phyloP scores from a whole-genome alignment of 495 filamentous ascomycete species.

The Friedmanniomyces endolithicus region DNA sequence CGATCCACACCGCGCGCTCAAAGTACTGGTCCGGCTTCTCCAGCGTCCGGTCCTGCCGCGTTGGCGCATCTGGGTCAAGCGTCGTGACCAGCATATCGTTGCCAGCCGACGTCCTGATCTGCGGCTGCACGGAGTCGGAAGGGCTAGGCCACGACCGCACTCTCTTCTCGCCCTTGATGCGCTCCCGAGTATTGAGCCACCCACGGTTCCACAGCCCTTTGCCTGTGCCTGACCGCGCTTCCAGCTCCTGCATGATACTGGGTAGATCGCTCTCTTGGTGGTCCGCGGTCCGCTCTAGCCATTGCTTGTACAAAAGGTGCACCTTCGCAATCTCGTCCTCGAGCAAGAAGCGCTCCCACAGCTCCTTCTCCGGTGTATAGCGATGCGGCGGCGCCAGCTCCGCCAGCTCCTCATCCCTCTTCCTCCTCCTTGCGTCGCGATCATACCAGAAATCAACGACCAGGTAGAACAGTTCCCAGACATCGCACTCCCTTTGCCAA shows the following conservation, averaged over 20 bases:
- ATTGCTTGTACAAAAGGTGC: conserved; percentile 63
- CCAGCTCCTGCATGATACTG: conserved; percentile 56
- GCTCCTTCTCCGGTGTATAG: conserved; percentile 48
- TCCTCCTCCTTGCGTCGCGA: conserved; percentile 25
- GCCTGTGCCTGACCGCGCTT: conserved; percentile 47
- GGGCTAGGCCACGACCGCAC: conserved; percentile 43
- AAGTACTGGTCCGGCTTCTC: conserved; percentile 72
- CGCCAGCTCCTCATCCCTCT: conserved; percentile 37
- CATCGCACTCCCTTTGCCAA: conserved; percentile 65
- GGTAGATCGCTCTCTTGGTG: conserved; percentile 56
- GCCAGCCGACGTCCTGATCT: conserved; percentile 38
- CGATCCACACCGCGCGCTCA: conserved; percentile 76
- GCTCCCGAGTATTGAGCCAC: conserved; percentile 82
- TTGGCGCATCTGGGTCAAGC: conserved; percentile 81
- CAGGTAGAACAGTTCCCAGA: conserved; percentile 71
- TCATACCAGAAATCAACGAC: conserved; percentile 42
- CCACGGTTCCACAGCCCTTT: conserved; percentile 63
- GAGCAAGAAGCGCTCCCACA: conserved; percentile 52
- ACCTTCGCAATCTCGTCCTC: conserved; percentile 60
- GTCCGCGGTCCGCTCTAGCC: conserved; percentile 64
- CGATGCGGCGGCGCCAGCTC: conserved; percentile 37
- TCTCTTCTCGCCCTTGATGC: conserved; percentile 81
- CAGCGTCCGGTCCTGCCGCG: conserved; percentile 59
- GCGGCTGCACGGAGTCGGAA: conserved; percentile 42
- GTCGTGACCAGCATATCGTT: conserved; percentile 67